Conservation (phyloP, 208 protist genomes). For the Acanthamoeba castellanii region DNA sequence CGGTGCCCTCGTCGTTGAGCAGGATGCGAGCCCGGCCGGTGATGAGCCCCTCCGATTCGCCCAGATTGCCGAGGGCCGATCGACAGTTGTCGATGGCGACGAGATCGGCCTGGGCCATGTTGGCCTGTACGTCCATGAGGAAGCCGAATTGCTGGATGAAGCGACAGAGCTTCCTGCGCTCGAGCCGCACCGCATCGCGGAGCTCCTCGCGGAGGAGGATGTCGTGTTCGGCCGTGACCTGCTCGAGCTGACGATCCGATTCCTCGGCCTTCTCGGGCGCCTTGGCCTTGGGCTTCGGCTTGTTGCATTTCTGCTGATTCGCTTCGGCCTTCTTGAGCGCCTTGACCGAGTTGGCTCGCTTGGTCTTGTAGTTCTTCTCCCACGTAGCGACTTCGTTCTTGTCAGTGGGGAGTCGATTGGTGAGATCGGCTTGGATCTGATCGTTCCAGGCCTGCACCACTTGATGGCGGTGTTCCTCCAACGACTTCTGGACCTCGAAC, state of each 20-base stretch:
- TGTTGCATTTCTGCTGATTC: constrained; percentile 57
- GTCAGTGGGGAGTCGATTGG: constrained; percentile 11
- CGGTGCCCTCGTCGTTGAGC: constrained; percentile 40
- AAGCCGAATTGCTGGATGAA: constrained; percentile 49
- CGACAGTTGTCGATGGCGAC: background rate
- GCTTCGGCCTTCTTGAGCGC: constrained; percentile 61
- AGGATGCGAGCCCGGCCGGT: constrained; percentile 8
- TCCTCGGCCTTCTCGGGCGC: constrained; percentile 56
- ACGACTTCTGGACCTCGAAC: constrained; percentile 15
- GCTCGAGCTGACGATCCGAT: constrained; percentile 6
- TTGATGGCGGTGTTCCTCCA: constrained; percentile 30
- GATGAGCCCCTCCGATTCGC: constrained; percentile 34
- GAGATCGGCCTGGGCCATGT: constrained; percentile 30
- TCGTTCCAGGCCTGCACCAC: constrained; percentile 54
- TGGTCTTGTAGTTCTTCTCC: constrained; percentile 59
- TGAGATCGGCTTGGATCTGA: background rate
- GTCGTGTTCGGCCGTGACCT: constrained; percentile 19
- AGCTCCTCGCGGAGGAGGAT: constrained; percentile 3
- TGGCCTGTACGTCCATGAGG: constrained; percentile 50
- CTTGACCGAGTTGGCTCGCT: constrained; percentile 45
- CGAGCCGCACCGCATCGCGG: constrained; percentile 19
- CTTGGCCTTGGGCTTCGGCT: constrained; percentile 54
- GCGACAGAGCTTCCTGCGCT: constrained; percentile 24
- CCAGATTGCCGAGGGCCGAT: background rate
- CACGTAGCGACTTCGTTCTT: constrained; percentile 7